Evolutionary conservation across 441 rosid genomes (phyloP).

Genomic region (Populus trichocarpa): DNA sequence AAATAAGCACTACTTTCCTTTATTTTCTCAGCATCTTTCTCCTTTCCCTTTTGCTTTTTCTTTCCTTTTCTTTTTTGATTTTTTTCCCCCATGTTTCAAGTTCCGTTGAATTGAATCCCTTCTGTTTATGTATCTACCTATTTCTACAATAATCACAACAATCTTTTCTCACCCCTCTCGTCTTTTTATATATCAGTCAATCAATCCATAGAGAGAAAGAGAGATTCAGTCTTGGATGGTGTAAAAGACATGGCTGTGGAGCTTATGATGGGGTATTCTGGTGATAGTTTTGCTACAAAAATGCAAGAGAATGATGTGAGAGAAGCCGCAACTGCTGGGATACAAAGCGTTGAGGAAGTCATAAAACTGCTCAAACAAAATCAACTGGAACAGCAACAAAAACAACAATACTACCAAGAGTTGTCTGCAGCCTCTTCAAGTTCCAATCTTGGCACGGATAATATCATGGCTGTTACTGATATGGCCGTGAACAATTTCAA

Average conservation of each 20-base stretch:
- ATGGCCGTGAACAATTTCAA: slow-evolving; percentile 70
- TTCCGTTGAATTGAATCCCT: not conserved
- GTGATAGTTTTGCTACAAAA: slow-evolving; percentile 33
- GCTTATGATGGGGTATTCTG: slow-evolving; percentile 54
- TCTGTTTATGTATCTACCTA: not conserved
- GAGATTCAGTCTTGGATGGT: slow-evolving; percentile 15
- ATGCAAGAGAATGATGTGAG: slow-evolving; percentile 53
- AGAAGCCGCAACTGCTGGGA: slow-evolving; percentile 76
- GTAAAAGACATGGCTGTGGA: slow-evolving; percentile 61
- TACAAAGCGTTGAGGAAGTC: slow-evolving; percentile 74
- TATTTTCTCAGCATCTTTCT: slow-evolving; percentile 13
- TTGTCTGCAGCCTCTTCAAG: slow-evolving; percentile 16
- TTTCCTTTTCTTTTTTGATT: not conserved
- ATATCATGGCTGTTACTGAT: slow-evolving; percentile 62
- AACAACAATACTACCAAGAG: slow-evolving; percentile 18
- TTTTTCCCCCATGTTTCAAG: not conserved
- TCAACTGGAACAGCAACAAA: slow-evolving; percentile 23
- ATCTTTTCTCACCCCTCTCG: not conserved
- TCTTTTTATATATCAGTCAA: not conserved
- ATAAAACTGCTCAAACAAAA: slow-evolving; percentile 47
- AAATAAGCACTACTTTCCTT: not conserved
- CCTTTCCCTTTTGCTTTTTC: slow-evolving; percentile 11
- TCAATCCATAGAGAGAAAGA: no score
- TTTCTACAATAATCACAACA: not conserved
- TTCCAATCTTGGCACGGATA: slow-evolving; percentile 15